Evolutionary conservation across 192 early-diverging fungal species (phyloP).

Genomic region (Diversispora epigaea): DNA sequence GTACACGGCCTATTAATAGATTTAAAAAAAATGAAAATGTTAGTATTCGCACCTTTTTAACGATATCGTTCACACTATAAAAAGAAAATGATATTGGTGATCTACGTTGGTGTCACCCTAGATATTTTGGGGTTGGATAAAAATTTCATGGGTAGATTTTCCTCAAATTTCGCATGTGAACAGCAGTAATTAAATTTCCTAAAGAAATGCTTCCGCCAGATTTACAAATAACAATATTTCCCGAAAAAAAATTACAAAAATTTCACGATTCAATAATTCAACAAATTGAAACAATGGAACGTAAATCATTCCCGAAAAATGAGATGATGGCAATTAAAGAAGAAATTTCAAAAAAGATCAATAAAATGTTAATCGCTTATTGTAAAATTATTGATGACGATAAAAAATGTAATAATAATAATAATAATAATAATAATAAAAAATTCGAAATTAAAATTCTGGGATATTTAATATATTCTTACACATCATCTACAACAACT

Average conservation of each 20-base stretch:
- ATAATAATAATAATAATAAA: not conserved
- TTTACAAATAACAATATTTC: conserved; percentile 24
- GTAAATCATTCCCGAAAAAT: conserved; percentile 26
- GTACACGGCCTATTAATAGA: too few species aligned
- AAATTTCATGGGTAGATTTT: too few species aligned
- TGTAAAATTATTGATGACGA: not conserved
- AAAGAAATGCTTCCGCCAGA: not conserved
- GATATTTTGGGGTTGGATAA: too few species aligned
- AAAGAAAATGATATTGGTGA: too few species aligned
- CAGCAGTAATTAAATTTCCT: too few species aligned
- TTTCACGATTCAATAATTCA: conserved; percentile 20
- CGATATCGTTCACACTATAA: too few species aligned
- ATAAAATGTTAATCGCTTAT: conserved; percentile 28
- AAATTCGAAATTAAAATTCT: not conserved
- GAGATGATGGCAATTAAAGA: conserved; percentile 26
- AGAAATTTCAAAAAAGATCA: conserved; percentile 22
- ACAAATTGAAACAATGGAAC: conserved; percentile 29
- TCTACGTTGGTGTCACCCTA: too few species aligned
- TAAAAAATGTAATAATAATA: not conserved
- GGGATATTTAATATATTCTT: conserved; percentile 27
- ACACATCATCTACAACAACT: not conserved
- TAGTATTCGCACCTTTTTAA: too few species aligned
- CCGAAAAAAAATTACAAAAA: conserved; percentile 5
- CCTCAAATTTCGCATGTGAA: too few species aligned
- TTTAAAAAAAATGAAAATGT: too few species aligned